Evolutionary conservation across 352 stramenopile genomes (phyloP).

Genomic region (Phytophthora europaea): DNA sequence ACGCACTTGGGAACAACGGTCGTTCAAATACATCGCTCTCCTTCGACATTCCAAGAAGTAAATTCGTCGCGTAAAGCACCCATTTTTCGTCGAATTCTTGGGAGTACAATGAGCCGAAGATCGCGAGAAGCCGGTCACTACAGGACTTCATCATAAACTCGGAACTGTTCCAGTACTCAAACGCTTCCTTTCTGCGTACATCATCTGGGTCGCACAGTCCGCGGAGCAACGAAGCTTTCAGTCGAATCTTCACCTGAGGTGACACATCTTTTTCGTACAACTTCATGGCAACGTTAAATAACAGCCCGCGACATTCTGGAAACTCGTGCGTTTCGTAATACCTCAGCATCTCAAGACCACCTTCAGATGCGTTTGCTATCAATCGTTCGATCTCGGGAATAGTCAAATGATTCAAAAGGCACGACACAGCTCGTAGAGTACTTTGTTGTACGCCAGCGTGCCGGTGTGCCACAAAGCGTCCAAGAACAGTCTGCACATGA

Average conservation of each 20-base stretch:
- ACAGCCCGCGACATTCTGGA: conserved; percentile 44
- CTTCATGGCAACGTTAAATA: conserved; percentile 55
- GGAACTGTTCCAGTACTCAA: conserved; percentile 61
- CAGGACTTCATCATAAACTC: conserved; percentile 44
- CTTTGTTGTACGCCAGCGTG: conserved; percentile 58
- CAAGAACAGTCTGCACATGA: conserved; percentile 56
- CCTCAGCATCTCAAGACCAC: conserved; percentile 53
- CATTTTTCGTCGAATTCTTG: conserved; percentile 65
- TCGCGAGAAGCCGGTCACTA: conserved; percentile 52
- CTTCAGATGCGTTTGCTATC: conserved; percentile 36
- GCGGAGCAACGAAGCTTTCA: conserved; percentile 53
- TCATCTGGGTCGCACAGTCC: conserved; percentile 64
- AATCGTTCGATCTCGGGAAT: conserved; percentile 35
- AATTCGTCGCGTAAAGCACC: conserved; percentile 74
- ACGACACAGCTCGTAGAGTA: conserved; percentile 52
- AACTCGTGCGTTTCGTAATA: conserved; percentile 51
- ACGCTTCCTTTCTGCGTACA: conserved; percentile 46
- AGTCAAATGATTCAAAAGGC: conserved; percentile 47
- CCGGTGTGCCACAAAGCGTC: conserved; percentile 64
- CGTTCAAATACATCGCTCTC: conserved; percentile 38
- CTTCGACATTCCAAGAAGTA: conserved; percentile 55
- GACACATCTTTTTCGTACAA: conserved; percentile 43
- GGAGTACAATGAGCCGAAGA: conserved; percentile 63
- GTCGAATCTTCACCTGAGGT: conserved; percentile 19
- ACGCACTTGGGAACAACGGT: conserved; percentile 60